Percentiles rank a stretch among this genome's conserved stretches.
phyloP scores from a whole-genome alignment of 352 stramenopile species.

The Phytophthora quininea region DNA sequence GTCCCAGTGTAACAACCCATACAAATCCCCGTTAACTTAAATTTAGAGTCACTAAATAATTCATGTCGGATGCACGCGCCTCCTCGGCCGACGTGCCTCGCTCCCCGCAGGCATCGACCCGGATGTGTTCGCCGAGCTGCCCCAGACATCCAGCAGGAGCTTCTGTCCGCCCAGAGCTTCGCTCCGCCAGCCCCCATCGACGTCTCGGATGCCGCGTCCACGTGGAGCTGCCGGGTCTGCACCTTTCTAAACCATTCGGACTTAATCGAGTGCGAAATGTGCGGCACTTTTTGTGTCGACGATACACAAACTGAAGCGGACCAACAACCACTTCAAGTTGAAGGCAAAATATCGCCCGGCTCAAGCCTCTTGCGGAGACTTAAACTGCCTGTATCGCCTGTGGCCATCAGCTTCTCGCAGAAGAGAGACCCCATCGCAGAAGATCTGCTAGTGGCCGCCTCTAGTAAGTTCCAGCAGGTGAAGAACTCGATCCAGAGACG shows the following conservation, averaged over 20 bases:
- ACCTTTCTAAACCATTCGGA: conserved; percentile 8
- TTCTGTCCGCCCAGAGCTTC: not conserved
- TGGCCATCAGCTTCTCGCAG: conserved; percentile 53
- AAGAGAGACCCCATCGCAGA: conserved; percentile 69
- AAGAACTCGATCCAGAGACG: conserved; percentile 33
- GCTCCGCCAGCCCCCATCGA: not conserved
- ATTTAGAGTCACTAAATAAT: not conserved
- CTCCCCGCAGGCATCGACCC: not conserved
- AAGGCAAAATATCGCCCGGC: conserved; percentile 3
- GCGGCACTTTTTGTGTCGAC: conserved; percentile 1
- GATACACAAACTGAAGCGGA: not conserved
- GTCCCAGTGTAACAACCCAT: not conserved
- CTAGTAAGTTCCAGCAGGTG: conserved; percentile 56
- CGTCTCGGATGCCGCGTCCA: not conserved
- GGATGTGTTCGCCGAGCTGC: conserved; percentile 18
- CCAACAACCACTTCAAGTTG: not conserved
- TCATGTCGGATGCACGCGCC: not conserved
- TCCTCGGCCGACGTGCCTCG: not conserved
- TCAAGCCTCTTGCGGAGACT: conserved; percentile 51
- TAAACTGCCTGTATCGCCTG: conserved; percentile 47
- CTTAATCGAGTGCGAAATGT: not conserved
- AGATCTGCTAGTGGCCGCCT: conserved; percentile 62
- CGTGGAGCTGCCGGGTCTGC: not conserved
- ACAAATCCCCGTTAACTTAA: not conserved
- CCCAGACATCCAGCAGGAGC: conserved; percentile 28